phyloP scores from a whole-genome alignment of 768 basidiomycete species.

The Boletus pseudopeckii region DNA sequence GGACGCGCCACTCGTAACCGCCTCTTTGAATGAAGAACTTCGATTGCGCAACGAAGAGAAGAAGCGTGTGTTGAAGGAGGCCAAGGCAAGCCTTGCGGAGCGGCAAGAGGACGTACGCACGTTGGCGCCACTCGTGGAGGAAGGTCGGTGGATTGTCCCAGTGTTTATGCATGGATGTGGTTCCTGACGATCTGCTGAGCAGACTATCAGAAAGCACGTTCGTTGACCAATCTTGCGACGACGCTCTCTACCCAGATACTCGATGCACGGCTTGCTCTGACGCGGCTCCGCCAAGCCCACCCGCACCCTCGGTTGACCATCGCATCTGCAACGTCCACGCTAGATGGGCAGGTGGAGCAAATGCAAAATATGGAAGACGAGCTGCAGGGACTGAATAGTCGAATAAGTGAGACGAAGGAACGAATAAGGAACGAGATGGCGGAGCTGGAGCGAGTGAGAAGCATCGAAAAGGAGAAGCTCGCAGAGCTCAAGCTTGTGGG shows the following conservation, averaged over 20 bases:
- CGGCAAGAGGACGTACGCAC: slow-evolving; percentile 60
- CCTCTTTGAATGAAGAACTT: slow-evolving; percentile 73
- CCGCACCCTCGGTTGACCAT: slow-evolving; percentile 79
- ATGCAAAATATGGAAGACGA: slow-evolving; percentile 76
- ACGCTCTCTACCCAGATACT: slow-evolving; percentile 72
- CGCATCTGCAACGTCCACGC: slow-evolving; percentile 65
- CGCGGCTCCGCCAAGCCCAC: slow-evolving; percentile 76
- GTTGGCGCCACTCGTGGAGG: slow-evolving; percentile 65
- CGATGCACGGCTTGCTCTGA: slow-evolving; percentile 76
- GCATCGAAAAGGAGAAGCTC: slow-evolving; percentile 66
- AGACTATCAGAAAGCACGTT: slow-evolving; percentile 62
- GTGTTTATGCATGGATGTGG: too few relatives aligned
- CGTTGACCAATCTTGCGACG: slow-evolving; percentile 51
- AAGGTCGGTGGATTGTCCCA: slow-evolving; percentile 41
- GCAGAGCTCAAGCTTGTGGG: slow-evolving; percentile 52
- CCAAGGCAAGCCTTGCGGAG: slow-evolving; percentile 60
- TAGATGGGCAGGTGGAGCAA: slow-evolving; percentile 71
- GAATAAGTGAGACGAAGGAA: slow-evolving; percentile 54
- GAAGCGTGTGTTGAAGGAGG: slow-evolving; percentile 63
- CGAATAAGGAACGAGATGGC: slow-evolving; percentile 53
- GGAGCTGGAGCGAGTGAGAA: slow-evolving; percentile 56
- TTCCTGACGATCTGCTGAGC: neutral
- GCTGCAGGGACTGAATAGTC: slow-evolving; percentile 49
- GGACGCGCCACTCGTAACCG: slow-evolving; percentile 76
- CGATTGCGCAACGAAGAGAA: slow-evolving; percentile 59